phyloP scores from a whole-genome alignment of 2,329 filamentous ascomycete genomes.

The Penicillium occitanis region DNA sequence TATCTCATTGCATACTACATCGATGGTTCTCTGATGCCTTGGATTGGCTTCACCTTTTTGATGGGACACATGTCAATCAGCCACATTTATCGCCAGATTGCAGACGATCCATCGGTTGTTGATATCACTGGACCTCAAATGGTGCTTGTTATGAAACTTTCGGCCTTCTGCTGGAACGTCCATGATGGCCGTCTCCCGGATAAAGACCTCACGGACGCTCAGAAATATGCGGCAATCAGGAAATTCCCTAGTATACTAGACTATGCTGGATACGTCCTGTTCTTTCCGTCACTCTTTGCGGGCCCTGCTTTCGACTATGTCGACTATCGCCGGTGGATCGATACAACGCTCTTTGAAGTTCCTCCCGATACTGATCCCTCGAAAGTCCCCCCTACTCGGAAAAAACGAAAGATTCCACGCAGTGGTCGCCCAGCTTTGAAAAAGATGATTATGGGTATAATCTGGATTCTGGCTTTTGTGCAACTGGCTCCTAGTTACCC shows the following conservation, averaged over 20 bases:
- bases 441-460: slow-evolving; percentile 70
- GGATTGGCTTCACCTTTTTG: slow-evolving; percentile 88
- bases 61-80: slow-evolving; percentile 95
- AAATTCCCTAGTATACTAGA: slow-evolving; percentile 75
- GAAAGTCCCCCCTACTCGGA: slow-evolving; percentile 80
- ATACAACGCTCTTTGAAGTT: slow-evolving; percentile 90
- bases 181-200: slow-evolving; percentile 83
- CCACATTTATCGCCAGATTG: slow-evolving; percentile 78
- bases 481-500: slow-evolving; percentile 68
- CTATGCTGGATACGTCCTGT: slow-evolving; percentile 86
- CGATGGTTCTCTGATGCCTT: slow-evolving; percentile 92
- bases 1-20: slow-evolving; percentile 83
- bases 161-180: slow-evolving; percentile 96
- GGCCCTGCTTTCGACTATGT: slow-evolving; percentile 93
- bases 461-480: slow-evolving; percentile 79
- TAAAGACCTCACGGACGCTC: slow-evolving; percentile 77
- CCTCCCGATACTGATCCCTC: slow-evolving; percentile 77
- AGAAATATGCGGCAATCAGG: slow-evolving; percentile 76
- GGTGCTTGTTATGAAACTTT: slow-evolving; percentile 97
- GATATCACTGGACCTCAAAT: slow-evolving; percentile 96
- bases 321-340: slow-evolving; percentile 89
- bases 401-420: slow-evolving; percentile 87
- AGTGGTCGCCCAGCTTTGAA: slow-evolving; percentile 80
- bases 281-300: slow-evolving; percentile 87
- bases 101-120: slow-evolving; percentile 63